A percentile compares a stretch with the other conserved stretches of the same genome.
These are phyloP conservation scores for Lyophyllum atratum DNA, from an alignment of 768 basidiomycete genomes.

Conservation along the genomic window DNA sequence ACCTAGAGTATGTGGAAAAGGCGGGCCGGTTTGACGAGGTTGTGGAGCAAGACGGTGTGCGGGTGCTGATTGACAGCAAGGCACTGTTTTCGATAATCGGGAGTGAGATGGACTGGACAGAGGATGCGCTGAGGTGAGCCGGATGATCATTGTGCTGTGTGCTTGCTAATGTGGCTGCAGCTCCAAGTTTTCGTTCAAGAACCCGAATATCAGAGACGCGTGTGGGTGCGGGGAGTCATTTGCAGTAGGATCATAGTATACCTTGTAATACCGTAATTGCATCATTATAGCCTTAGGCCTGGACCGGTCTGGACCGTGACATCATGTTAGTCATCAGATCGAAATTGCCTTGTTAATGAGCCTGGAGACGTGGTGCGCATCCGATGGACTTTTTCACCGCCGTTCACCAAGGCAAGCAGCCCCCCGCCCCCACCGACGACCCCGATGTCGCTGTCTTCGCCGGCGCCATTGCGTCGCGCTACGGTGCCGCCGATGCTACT, in stretches of 20 bases:
- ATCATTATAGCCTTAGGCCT: not conserved
- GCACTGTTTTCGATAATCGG: conserved; percentile 98
- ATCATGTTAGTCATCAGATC: conserved; percentile 16
- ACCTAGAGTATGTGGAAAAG: conserved; percentile 92
- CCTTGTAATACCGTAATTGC: too few species aligned
- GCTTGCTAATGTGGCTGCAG: conserved; percentile 33
- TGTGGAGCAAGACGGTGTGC: conserved; percentile 93
- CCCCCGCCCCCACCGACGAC: conserved; percentile 15
- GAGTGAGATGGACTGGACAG: conserved; percentile 98
- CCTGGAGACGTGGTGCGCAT: not conserved
- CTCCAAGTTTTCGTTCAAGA: conserved; percentile 82
- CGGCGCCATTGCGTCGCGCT: conserved; percentile 52
- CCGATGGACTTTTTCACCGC: conserved; percentile 46
- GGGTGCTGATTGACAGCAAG: conserved; percentile 93
- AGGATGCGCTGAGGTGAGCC: conserved; percentile 77
- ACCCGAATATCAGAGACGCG: conserved; percentile 93
- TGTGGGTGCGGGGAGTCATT: conserved; percentile 96
- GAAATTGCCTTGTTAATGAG: not conserved
- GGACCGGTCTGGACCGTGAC: conserved; percentile 10
- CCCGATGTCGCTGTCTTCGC: conserved; percentile 49
- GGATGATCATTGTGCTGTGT: not conserved
- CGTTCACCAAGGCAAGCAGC: conserved; percentile 22
- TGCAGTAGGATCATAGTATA: conserved; percentile 45
- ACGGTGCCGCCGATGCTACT: conserved; percentile 28
- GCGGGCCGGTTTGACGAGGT: conserved; percentile 94